These are phyloP conservation scores for Fusarium sp. DNA, from an alignment of 2,329 filamentous ascomycete species.

Conservation along the genomic window DNA sequence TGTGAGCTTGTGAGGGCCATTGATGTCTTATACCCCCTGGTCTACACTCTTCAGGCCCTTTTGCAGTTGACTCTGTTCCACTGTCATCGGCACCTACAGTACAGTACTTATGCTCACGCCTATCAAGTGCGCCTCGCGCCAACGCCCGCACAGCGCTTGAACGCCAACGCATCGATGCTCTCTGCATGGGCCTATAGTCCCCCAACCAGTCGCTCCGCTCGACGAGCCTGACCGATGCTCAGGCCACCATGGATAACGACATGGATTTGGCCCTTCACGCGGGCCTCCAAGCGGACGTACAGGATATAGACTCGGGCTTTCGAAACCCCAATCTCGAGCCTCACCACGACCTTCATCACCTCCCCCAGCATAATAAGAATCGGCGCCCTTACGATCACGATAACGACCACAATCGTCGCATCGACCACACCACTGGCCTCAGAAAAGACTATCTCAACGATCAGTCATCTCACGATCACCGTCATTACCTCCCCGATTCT, in stretches of 20 bases:
- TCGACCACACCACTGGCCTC: constrained; percentile 23
- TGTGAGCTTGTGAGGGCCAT: constrained; percentile 33
- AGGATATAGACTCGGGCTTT: constrained; percentile 37
- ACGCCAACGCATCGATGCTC: constrained; percentile 60
- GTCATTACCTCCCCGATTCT: constrained; percentile 29
- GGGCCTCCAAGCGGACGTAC: constrained; percentile 42
- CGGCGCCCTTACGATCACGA: constrained; percentile 44
- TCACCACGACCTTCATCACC: constrained; percentile 35
- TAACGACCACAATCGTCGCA: constrained; percentile 43
- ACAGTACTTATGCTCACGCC: constrained; percentile 33
- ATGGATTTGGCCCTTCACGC: constrained; percentile 47
- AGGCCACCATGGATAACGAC: constrained; percentile 59
- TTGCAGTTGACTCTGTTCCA: constrained; percentile 6
- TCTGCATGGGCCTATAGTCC: constrained; percentile 56
- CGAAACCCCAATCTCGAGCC: constrained; percentile 38
- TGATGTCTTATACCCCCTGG: constrained; percentile 30
- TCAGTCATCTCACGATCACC: constrained; percentile 32
- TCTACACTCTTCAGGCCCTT: constrained; percentile 15
- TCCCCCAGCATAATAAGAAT: constrained; percentile 45
- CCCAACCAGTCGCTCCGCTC: constrained; percentile 54
- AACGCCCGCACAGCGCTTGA: constrained; percentile 47
- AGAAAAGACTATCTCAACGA: constrained; percentile 36
- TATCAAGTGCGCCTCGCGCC: constrained; percentile 36
- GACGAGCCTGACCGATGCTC: constrained; percentile 56
- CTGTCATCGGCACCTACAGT: constrained; percentile 11